Percentiles rank a stretch among this genome's conserved stretches.
Evolutionary conservation across 2,329 filamentous ascomycete species (phyloP).

Genomic region (Fusarium sp.): DNA sequence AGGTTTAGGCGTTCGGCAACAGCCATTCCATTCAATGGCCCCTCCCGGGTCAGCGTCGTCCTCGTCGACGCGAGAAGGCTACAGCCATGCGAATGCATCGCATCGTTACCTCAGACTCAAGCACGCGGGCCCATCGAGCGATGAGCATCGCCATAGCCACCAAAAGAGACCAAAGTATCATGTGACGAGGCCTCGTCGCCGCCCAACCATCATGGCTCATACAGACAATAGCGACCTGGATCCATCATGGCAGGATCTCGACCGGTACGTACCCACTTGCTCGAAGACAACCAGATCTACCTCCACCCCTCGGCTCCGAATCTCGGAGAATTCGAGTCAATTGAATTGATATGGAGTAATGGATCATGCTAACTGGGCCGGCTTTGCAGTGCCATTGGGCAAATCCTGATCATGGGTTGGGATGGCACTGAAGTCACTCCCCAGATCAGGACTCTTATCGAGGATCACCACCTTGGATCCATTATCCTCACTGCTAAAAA

Average conservation of each 20-base stretch:
- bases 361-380: slow-evolving; percentile 45
- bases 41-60: slow-evolving; percentile 43
- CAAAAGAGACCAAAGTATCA: slow-evolving; percentile 43
- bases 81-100: slow-evolving; percentile 43
- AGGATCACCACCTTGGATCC: slow-evolving; percentile 87
- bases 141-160: slow-evolving; percentile 26
- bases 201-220: slow-evolving; percentile 53
- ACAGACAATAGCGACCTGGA: slow-evolving; percentile 57
- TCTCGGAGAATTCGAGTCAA: slow-evolving; percentile 19
- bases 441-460: slow-evolving; percentile 83
- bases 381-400: slow-evolving; percentile 73
- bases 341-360: slow-evolving; percentile 1
- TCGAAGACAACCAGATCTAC: slow-evolving; percentile 17
- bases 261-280: slow-evolving; percentile 70
- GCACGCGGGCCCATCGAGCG: slow-evolving; percentile 43
- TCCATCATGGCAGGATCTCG: slow-evolving; percentile 79
- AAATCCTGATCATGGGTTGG: slow-evolving; percentile 86
- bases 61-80: slow-evolving; percentile 41
- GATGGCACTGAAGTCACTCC: slow-evolving; percentile 87
- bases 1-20: slow-evolving; percentile 43
- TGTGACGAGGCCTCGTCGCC: slow-evolving; percentile 46
- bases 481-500: slow-evolving; percentile 88
- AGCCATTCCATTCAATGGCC: slow-evolving; percentile 42
- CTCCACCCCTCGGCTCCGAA: slow-evolving; percentile 41
- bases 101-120: slow-evolving; percentile 51